Base-by-base conservation (phyloP, 2,329 filamentous ascomycete genomes). In the Ramularia endophylla region DNA sequence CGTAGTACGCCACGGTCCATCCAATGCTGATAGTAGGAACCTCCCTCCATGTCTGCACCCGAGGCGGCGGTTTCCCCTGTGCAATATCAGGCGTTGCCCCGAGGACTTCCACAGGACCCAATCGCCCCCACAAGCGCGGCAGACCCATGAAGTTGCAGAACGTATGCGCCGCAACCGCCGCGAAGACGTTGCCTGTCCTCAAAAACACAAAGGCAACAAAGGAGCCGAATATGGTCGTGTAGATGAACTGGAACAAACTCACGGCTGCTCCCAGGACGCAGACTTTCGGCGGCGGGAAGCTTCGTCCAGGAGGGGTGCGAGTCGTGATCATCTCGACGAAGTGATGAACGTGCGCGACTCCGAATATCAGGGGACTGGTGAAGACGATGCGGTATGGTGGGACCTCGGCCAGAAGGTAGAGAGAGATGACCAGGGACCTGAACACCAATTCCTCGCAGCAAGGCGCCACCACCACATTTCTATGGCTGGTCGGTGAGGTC, bases 61-160 rank as follows among this genome's bases (percentile, higher is more conserved):
- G n/a, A n/a, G n/a, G n/a, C n/a, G n/a, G n/a, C n/a, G n/a, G 22
- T 11, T 25, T 25, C 22, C 22, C 22, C 22, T 25, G 22, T 11
- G 9, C 32, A 34, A 17, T 11, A 17, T 9, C 13, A 16, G 15
- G 12, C 29, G 29, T 13, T 17, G 9, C 16, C 32, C 18, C 12
- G n/a, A 9, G 1, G 15, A 13, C n/a, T 9, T 4, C 32, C 16
- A 17, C 32, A 15, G 8, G 60, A 8, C 69, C 77, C 3, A 95
- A 78, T 7, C 77, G 71, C 1, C 92, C 90, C 81, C 85, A 94
- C 44, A 97, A 67, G 5, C 88, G 77, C 16, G 92, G 92, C 36
- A 97, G 69, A 6, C 92, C 92, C 75, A 89, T 85, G 69, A 78
- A 85, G 61, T 98, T 98, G 69, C 92, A 98, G 60, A 97, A 92